Conservation (phyloP, 768 basidiomycete genomes). For the Macrolepiota dolichaula region DNA sequence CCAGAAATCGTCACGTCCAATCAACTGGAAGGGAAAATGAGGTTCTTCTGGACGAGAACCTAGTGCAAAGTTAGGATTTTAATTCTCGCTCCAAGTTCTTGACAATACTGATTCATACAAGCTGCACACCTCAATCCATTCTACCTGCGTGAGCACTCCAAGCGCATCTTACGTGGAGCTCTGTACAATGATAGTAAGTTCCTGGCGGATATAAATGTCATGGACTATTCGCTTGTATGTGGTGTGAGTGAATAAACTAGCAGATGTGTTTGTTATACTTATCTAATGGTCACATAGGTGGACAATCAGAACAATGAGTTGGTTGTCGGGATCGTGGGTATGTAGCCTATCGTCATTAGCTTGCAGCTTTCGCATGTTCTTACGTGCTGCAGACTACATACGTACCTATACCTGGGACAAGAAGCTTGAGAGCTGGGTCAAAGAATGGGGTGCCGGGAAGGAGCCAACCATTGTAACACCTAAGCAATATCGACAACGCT, state of each 20-base stretch:
- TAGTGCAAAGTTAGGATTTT: slow-evolving; percentile 71
- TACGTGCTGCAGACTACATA: slow-evolving; percentile 69
- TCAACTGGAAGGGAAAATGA: slow-evolving; percentile 90
- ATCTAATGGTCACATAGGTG: slow-evolving; percentile 40
- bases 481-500: slow-evolving; percentile 87
- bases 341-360: slow-evolving; percentile 25
- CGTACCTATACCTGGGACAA: slow-evolving; percentile 99
- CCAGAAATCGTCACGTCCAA: slow-evolving; percentile 88
- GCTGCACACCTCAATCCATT: slow-evolving; percentile 86
- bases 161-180: slow-evolving; percentile 86
- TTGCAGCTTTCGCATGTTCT: background rate
- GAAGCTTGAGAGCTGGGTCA: slow-evolving; percentile 97
- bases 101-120: slow-evolving; percentile 23
- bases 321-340: slow-evolving; percentile 96
- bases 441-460: slow-evolving; percentile 79
- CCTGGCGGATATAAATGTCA: slow-evolving; percentile 89
- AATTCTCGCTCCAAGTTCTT: background rate
- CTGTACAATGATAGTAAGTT: slow-evolving; percentile 96
- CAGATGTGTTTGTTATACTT: background rate
- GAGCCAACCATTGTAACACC: slow-evolving; percentile 98
- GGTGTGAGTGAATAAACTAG: slow-evolving; percentile 39
- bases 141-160: slow-evolving; percentile 95
- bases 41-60: slow-evolving; percentile 94
- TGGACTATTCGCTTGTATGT: slow-evolving; percentile 96
- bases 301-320: slow-evolving; percentile 85